These are phyloP conservation scores for Crithidia brevicula DNA, from an alignment of 208 protist species.

Conservation along the genomic window DNA sequence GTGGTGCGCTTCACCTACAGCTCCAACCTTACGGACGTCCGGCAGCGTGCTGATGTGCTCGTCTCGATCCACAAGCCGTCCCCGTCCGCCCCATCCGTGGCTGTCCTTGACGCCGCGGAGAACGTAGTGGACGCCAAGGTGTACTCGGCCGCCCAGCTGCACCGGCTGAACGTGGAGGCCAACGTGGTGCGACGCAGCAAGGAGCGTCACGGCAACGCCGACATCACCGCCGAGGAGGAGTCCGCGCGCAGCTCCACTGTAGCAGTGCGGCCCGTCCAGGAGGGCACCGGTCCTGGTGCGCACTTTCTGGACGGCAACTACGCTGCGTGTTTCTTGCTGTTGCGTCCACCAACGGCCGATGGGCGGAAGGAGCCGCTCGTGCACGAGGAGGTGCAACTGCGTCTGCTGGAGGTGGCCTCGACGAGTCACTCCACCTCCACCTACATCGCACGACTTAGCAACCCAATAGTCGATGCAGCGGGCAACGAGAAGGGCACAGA, in stretches of 20 bases:
- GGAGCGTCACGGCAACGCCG: slow-evolving; percentile 5
- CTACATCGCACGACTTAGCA: slow-evolving; percentile 26
- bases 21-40: slow-evolving; percentile 36
- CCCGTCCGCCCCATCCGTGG: slow-evolving; percentile 13
- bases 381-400: slow-evolving; percentile 35
- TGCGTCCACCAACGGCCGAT: slow-evolving; percentile 1
- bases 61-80: slow-evolving; percentile 39
- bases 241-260: slow-evolving; percentile 11
- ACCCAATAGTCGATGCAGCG: background rate
- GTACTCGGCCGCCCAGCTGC: slow-evolving; percentile 28
- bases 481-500: background rate
- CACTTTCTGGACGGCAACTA: slow-evolving; percentile 37
- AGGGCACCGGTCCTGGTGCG: background rate
- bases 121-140: slow-evolving; percentile 18
- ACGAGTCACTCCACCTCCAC: slow-evolving; percentile 23
- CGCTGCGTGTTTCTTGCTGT: slow-evolving; percentile 51
- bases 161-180: slow-evolving; percentile 9
- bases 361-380: background rate
- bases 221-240: slow-evolving; percentile 2
- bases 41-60: slow-evolving; percentile 29
- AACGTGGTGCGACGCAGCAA: slow-evolving; percentile 1
- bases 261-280: slow-evolving; percentile 2
- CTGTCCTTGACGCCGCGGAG: slow-evolving; percentile 19
- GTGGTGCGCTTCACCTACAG: slow-evolving; percentile 42
- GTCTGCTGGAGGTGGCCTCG: slow-evolving; percentile 35